Evolutionary conservation across 352 stramenopile species (phyloP), one percentile per base, ranked within the genome.

Genomic region (Globisporangium takayamanum): DNA sequence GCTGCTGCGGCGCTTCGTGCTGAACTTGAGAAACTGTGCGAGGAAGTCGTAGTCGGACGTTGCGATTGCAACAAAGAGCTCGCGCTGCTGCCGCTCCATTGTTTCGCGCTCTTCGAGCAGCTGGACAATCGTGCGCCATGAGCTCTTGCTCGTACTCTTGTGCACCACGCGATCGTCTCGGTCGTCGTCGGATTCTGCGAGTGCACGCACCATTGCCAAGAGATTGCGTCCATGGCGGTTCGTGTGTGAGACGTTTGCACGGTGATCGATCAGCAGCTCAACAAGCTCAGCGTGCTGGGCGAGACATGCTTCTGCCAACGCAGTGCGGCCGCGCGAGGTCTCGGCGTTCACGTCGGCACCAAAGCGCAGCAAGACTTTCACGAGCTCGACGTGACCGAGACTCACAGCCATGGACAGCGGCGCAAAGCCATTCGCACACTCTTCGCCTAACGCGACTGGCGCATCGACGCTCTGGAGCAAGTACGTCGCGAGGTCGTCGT

Each of bases 341-440:
- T 91, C 84, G 0, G 73, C 33, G 52, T 92, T 91, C 2, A 89
- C 79, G 50, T 90, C 73, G 0, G 79, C 84, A n/a, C 81, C 81
- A 30, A 76, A 82, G 0, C 78, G 74, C 15, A 92, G 57, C 22
- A 93, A 47, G 18, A 81, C 50, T 54, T 89, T 80, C 16, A 76
- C 53, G 10, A 88, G 53, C 14, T 75, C 67, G 0, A 85, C n/a
- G 36, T 78, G 66, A 0, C 69, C 71, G 22, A 90, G 49, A 14
- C 76, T 75, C 33, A 68, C 63, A 1, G 80, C 79, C 5, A 87
- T 66, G 8, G 66, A 55, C n/a, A 93, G 49, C 8, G 84, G 76
- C 2, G 76, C 73, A 59, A 88, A 90, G 0, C 84, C 84, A 47
- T 87, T 90, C 1, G 69, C 56, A 41, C 87, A 90, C 59, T 93